Evolutionary conservation across 2,329 filamentous ascomycete genomes (phyloP).

Genomic region (Waltergamsia citrina): DNA sequence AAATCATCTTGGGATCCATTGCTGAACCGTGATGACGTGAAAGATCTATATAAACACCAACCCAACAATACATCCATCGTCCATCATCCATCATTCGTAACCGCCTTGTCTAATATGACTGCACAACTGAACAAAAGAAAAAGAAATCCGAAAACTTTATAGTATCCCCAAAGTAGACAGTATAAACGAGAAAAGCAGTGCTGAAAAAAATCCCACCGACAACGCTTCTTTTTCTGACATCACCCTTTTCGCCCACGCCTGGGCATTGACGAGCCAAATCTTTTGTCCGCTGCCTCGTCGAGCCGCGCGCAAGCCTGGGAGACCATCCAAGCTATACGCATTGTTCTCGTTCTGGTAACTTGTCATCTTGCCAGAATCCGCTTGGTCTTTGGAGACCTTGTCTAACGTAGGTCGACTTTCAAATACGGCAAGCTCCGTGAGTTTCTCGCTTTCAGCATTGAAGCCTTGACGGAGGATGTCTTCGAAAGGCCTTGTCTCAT

Average conservation of each 20-base stretch:
- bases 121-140: too few relatives aligned
- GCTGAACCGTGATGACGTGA: background rate
- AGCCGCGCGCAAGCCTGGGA: slow-evolving; percentile 46
- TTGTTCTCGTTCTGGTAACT: slow-evolving; percentile 51
- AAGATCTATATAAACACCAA: background rate
- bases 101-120: too few relatives aligned
- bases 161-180: background rate
- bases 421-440: slow-evolving; percentile 31
- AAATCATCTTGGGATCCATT: too few relatives aligned
- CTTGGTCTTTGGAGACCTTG: slow-evolving; percentile 36
- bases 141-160: background rate
- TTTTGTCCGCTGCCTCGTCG: slow-evolving; percentile 37
- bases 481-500: slow-evolving; percentile 8
- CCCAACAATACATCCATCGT: too few relatives aligned
- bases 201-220: slow-evolving; percentile 15
- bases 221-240: slow-evolving; percentile 20
- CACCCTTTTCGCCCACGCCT: slow-evolving; percentile 14
- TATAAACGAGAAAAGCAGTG: background rate
- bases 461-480: slow-evolving; percentile 14
- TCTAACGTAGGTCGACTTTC: slow-evolving; percentile 47
- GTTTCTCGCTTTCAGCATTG: slow-evolving; percentile 10
- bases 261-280: slow-evolving; percentile 30
- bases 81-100: slow-evolving; percentile 1
- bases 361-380: slow-evolving; percentile 36
- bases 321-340: slow-evolving; percentile 43